Evolutionary conservation across 1,139 yeast genomes (phyloP).

Genomic region (Sugiyamaella japonica): DNA sequence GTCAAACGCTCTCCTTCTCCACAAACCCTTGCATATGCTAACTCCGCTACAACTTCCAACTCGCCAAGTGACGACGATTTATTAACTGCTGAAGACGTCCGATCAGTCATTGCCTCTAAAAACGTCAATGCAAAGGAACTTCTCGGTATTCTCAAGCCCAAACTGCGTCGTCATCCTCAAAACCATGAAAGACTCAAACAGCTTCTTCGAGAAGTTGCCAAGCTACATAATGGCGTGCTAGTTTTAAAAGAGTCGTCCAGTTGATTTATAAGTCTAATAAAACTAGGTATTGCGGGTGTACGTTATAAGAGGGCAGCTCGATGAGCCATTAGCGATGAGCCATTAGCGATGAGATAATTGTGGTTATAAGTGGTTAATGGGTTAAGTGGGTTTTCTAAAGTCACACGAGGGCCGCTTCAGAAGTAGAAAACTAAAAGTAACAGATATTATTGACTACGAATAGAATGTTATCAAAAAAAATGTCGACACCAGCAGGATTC

Average conservation of each 20-base stretch:
- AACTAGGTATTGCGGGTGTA: too few species aligned
- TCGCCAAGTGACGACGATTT: slow-evolving; percentile 35
- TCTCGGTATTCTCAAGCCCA: slow-evolving; percentile 58
- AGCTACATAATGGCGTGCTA: slow-evolving; percentile 63
- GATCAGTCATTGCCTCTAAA: slow-evolving; percentile 59
- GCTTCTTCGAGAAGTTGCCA: slow-evolving; percentile 68
- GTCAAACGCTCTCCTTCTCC: slow-evolving; percentile 38
- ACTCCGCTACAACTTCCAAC: slow-evolving; percentile 30
- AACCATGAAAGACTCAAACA: slow-evolving; percentile 67
- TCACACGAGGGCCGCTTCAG: too few species aligned
- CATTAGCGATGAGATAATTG: too few species aligned
- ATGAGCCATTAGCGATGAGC: too few species aligned
- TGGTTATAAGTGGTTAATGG: too few species aligned
- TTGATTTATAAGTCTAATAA: too few species aligned
- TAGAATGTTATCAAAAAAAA: too few species aligned
- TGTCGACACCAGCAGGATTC: slow-evolving; percentile 31
- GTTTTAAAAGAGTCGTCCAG: slow-evolving; percentile 51
- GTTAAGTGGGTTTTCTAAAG: too few species aligned
- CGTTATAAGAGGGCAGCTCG: too few species aligned
- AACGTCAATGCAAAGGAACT: slow-evolving; percentile 68
- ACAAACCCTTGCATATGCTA: background rate
- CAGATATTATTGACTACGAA: too few species aligned
- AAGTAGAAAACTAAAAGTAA: too few species aligned
- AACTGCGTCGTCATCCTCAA: slow-evolving; percentile 67
- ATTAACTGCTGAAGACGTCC: slow-evolving; percentile 71